Percentiles rank a stretch among this genome's conserved stretches.
Conservation (phyloP, 345 rosid species). For the Eutrema heterophyllum region DNA sequence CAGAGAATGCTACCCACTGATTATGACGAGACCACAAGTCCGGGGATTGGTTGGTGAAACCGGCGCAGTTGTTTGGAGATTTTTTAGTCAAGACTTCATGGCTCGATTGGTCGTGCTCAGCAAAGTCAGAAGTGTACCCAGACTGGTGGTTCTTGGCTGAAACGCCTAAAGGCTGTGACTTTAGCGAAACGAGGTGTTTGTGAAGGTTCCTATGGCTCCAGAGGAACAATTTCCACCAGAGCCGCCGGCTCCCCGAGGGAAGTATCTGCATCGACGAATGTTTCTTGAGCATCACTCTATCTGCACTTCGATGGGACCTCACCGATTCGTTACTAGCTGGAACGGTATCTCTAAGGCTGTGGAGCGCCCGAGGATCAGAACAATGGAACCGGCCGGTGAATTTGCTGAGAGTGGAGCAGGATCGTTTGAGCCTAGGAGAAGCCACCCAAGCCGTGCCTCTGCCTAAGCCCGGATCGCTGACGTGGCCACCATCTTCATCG, state of each 20-base stretch:
- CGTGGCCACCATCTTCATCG: constrained; percentile 52
- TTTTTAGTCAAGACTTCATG: constrained; percentile 34
- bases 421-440: constrained; percentile 69
- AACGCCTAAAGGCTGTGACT: constrained; percentile 30
- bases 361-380: constrained; percentile 38
- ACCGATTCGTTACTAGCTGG: constrained; percentile 42
- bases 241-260: constrained; percentile 71
- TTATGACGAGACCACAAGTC: constrained; percentile 64
- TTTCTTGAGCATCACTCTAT: constrained; percentile 87
- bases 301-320: constrained; percentile 62
- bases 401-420: constrained; percentile 69
- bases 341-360: constrained; percentile 27
- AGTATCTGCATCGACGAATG: constrained; percentile 89
- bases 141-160: constrained; percentile 52
- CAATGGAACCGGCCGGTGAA: constrained; percentile 32
- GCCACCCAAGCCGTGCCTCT: constrained; percentile 49
- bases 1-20: constrained; percentile 83
- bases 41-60: constrained; percentile 35
- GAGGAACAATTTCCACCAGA: constrained; percentile 90
- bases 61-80: constrained; percentile 41
- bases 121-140: constrained; percentile 81
- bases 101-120: constrained; percentile 45
- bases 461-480: constrained; percentile 78
- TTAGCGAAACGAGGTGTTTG: constrained; percentile 32
- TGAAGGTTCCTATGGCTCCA: constrained; percentile 95